Evolutionary conservation across 306 rosid species (phyloP).

Genomic region (Cajanus cajan): DNA sequence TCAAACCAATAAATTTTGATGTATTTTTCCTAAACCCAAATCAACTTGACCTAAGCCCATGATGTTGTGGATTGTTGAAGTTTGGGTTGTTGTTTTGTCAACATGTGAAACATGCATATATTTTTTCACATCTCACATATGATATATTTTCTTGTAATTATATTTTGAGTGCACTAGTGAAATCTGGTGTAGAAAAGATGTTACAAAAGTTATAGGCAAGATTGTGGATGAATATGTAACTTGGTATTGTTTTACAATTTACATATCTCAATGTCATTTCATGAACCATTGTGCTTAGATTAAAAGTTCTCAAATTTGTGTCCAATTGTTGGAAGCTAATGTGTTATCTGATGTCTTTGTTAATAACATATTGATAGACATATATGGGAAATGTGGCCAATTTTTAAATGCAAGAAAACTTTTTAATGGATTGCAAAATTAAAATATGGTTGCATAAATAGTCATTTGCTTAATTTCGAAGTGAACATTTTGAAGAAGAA

Average conservation of each 20-base stretch:
- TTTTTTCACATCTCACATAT: no score
- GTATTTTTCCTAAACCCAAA: no score
- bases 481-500: neutral
- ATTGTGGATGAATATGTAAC: neutral
- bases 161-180: no score
- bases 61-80: no score
- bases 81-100: no score
- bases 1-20: no score
- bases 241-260: neutral
- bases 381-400: neutral
- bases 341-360: neutral
- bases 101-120: no score
- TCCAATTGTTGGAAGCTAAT: neutral
- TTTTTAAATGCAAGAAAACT: neutral
- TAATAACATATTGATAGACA: neutral
- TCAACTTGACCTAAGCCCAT: no score
- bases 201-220: neutral
- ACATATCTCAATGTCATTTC: neutral
- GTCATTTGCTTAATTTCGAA: neutral
- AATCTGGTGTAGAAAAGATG: no score
- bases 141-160: no score
- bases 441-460: neutral
- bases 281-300: neutral
- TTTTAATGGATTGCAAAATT: neutral
- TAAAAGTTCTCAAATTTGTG: no score